Conservation (phyloP, 257 asterid genomes). For the Fraxinus anomala region DNA sequence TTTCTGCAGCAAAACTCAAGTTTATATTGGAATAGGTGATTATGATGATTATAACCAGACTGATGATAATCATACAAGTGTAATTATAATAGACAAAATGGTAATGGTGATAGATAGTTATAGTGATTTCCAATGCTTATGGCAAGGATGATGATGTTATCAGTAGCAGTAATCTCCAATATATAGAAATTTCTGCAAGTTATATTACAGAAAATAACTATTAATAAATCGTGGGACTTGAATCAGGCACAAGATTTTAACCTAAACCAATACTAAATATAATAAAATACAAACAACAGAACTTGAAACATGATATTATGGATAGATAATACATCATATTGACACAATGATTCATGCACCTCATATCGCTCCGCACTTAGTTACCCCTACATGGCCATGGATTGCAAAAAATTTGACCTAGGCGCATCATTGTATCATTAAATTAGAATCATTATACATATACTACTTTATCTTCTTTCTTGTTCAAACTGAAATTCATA, state of each 20-base stretch:
- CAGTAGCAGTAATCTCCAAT: background rate
- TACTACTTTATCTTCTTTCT: conserved; percentile 1
- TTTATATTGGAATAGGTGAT: conserved; percentile 10
- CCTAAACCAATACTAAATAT: background rate
- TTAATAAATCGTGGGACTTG: background rate
- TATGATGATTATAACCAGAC: conserved; percentile 5
- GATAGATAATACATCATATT: background rate
- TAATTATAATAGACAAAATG: conserved; percentile 2
- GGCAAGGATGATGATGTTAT: background rate
- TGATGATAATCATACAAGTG: background rate
- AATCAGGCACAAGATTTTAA: conserved; percentile 13
- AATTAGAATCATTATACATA: background rate
- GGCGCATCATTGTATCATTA: conserved; percentile 7
- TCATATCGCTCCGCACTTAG: background rate
- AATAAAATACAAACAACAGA: background rate
- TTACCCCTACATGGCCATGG: background rate
- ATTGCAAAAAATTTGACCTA: background rate
- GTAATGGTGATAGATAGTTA: background rate
- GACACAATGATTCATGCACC: background rate
- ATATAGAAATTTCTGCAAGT: background rate
- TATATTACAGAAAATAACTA: background rate
- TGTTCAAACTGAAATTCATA: background rate
- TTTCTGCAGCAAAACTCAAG: conserved; percentile 45
- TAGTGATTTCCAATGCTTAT: background rate
- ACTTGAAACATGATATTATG: background rate